Percentiles rank a stretch among this genome's conserved stretches.
phyloP scores from a whole-genome alignment of 441 rosid genomes.

The Oxalis stricta region DNA sequence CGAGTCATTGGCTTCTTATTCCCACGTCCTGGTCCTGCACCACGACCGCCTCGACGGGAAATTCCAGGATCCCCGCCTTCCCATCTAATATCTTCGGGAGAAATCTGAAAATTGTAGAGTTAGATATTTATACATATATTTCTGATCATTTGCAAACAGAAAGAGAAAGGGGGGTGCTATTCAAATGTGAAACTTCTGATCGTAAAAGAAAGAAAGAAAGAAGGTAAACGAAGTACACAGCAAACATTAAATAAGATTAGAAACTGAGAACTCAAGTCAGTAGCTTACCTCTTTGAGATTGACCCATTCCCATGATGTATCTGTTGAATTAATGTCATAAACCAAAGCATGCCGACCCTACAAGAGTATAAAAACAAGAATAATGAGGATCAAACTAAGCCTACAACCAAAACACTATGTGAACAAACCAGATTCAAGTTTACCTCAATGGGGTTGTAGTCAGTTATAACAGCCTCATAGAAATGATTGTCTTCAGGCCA shows the following conservation, averaged over 20 bases:
- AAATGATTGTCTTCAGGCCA: constrained; percentile 97
- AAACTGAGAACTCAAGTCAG: not conserved
- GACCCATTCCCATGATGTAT: constrained; percentile 99
- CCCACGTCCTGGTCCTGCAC: constrained; percentile 79
- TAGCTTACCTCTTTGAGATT: constrained; percentile 86
- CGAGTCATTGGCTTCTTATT: constrained; percentile 50
- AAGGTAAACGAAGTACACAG: not conserved
- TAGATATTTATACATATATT: not conserved
- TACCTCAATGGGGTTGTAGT: constrained; percentile 63
- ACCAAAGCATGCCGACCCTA: constrained; percentile 96
- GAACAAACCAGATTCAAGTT: constrained; percentile 7
- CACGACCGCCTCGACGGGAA: constrained; percentile 62
- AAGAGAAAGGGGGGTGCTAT: not conserved
- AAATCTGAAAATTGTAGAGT: constrained; percentile 34
- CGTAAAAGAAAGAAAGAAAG: not conserved
- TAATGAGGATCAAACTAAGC: constrained; percentile 4
- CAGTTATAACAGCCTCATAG: constrained; percentile 86
- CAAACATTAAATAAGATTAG: not conserved
- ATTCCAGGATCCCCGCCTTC: constrained; percentile 68
- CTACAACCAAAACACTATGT: constrained; percentile 7
- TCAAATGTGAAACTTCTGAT: not conserved
- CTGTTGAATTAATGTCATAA: constrained; percentile 65
- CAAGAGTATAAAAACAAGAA: constrained; percentile 13
- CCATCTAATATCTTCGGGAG: constrained; percentile 90
- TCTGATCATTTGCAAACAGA: too few relatives aligned